These are phyloP conservation scores for Lodderomyces parapsilosis DNA, from an alignment of 1,139 yeast species.

Conservation along the genomic window DNA sequence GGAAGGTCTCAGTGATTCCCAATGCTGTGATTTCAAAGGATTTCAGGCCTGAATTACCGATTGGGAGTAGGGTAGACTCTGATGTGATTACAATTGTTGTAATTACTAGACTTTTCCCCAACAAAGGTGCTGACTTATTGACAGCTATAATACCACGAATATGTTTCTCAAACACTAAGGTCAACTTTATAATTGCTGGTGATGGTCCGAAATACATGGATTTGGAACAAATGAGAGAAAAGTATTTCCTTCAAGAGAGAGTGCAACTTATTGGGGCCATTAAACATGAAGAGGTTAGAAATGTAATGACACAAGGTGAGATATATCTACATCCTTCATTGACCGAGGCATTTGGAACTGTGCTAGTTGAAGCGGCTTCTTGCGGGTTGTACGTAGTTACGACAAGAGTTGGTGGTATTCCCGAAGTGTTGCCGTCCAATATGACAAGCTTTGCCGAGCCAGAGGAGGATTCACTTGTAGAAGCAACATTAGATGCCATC, in stretches of 20 bases:
- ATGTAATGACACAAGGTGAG: conserved; percentile 91
- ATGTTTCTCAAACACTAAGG: conserved; percentile 62
- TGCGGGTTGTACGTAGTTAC: conserved; percentile 94
- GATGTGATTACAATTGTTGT: conserved; percentile 74
- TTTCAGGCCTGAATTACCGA: conserved; percentile 34
- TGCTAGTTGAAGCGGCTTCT: conserved; percentile 94
- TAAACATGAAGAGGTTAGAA: conserved; percentile 88
- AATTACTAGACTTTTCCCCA: conserved; percentile 88
- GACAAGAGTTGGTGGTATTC: conserved; percentile 96
- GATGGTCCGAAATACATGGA: conserved; percentile 96
- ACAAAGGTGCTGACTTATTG: conserved; percentile 90
- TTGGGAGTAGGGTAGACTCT: conserved; percentile 3
- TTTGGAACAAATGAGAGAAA: conserved; percentile 92
- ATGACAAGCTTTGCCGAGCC: conserved; percentile 95
- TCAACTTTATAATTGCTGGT: conserved; percentile 86
- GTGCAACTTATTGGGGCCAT: conserved; percentile 86
- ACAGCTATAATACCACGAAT: conserved; percentile 85
- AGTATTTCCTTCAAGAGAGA: conserved; percentile 79
- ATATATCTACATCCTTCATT: conserved; percentile 91
- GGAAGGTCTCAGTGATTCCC: conserved; percentile 84
- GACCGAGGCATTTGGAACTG: conserved; percentile 98
- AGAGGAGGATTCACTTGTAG: conserved; percentile 72
- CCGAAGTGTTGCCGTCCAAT: conserved; percentile 89
- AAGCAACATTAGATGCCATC: conserved; percentile 68
- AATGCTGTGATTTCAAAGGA: conserved; percentile 90